Evolutionary conservation across 2,329 filamentous ascomycete genomes (phyloP), one percentile per base, ranked within the genome.

Genomic region (Talaromyces funiculosus): DNA sequence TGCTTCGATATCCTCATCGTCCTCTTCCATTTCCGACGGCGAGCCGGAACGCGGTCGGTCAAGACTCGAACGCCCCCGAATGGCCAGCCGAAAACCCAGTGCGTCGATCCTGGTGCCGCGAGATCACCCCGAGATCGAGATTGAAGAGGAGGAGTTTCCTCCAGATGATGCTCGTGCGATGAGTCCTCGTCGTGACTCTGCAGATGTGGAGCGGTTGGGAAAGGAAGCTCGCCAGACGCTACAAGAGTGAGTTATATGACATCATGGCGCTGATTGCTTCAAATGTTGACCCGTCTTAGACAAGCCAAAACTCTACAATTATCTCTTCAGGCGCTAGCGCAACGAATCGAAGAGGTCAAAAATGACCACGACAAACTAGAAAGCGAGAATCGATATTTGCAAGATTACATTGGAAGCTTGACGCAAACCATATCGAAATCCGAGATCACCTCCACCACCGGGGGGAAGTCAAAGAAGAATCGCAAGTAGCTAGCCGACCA

Each of bases 341-440:
- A 96, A 75, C 89, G 92, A 56, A 95, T 97, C 73, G 94, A 99
- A 72, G 90, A 90, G 31, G 92, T 97, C 65, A 90, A 92, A 75
- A 88, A 90, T 67, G 93, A 97, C 72, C 92, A 99, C 72, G 91
- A 97, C 78, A 97, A 96, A 77, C 86, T 99, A 59, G 92, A 97
- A 75, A 94, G 84, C 74, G 92, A 97, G 75, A 99, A 99, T 82
- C 93, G 92, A 70, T 97, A 97, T 71, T 78, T 99, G 53, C 93
- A 97, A 75, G 96, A 96, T 75, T 97, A 97, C 73, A 97, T 97
- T 69, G 93, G 93, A 65, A 93, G 96, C 71, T 82, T 97, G 59
- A 97, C 96, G 85, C 90, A 90, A 69, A 86, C 84, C 59, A 79
- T 81, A 78, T 77, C 77, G 59, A 78, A 77, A 67, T 82, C 80